Evolutionary conservation across 768 basidiomycete species (phyloP), one percentile per base, ranked within the genome.

Genomic region (Leccinum variicolor): DNA sequence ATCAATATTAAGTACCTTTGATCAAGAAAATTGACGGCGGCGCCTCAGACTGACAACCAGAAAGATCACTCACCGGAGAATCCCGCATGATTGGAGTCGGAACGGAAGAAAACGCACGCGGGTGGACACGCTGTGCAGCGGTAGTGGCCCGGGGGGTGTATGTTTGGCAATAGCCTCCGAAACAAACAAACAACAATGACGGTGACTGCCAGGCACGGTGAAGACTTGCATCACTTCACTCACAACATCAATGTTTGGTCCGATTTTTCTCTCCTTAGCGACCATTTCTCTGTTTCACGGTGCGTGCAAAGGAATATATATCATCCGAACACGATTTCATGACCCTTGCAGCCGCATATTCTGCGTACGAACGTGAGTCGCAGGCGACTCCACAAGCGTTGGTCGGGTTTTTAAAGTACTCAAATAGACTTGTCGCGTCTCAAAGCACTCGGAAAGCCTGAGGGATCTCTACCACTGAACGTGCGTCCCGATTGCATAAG

Each of bases 361-460:
- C 91, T 17, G 83, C 86, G 3, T 92, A 90, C 70, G 89, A 92
- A 76, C 83, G 90, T 86, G 54, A 67, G 87, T 77, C 28, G 3
- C 13, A 28, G 31, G 49, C 3, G 21, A 31, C 10, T 11, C 41
- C 23, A 11, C 29, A 47, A 66, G 81, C 74, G 56, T 6, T 31
- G 1, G 6, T 15, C 54, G 29, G 4, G 19, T 48, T 31, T 56
- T 47, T 53, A n/a, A 55, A 53, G 48, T 45, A 56, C 23, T 52
- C 50, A 31, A 54, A 21, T 57, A 93, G 91, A 93, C 69, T 73
- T 90, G 51, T 89, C 90, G 13, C 84, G 84, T 61, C 67, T 90
- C 62, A 93, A 92, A 65, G 87, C 88, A 15, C 78, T 91, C 43
- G 89, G 86, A 57, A 73, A 81, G 53, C 88, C 86, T 28, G 87